Evolutionary conservation across 164 flowering plant species (phyloP).

Genomic region (Vitis riparia): DNA sequence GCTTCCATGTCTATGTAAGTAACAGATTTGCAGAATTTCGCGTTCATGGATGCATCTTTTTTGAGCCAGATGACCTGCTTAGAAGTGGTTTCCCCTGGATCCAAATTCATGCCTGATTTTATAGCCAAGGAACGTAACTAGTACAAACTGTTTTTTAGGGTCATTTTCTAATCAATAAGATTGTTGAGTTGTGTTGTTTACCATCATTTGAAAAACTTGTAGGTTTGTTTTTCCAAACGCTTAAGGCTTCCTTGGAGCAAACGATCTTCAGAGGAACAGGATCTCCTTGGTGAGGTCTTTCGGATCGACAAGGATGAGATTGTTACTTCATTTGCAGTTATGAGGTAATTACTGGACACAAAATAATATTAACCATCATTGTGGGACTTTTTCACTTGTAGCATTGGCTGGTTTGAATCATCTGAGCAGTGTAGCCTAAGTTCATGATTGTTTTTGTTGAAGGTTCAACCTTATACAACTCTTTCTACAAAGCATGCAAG

Average conservation of each 20-base stretch:
- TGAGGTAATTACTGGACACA: slow-evolving; percentile 55
- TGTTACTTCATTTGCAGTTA: slow-evolving; percentile 66
- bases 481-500: slow-evolving; percentile 53
- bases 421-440: background rate
- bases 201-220: slow-evolving; percentile 4
- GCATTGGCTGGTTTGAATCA: background rate
- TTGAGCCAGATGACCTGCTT: background rate
- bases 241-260: slow-evolving; percentile 74
- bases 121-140: background rate
- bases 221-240: slow-evolving; percentile 81
- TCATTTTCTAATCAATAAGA: background rate
- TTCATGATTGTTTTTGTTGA: slow-evolving; percentile 22
- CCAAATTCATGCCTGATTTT: background rate
- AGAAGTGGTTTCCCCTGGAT: background rate
- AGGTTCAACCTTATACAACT: slow-evolving; percentile 89
- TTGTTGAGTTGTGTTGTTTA: background rate
- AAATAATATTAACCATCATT: background rate
- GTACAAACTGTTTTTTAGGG: background rate
- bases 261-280: slow-evolving; percentile 33
- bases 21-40: background rate
- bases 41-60: background rate
- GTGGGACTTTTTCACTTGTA: background rate
- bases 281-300: slow-evolving; percentile 66
- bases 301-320: slow-evolving; percentile 86
- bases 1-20: slow-evolving; percentile 74